A percentile compares a stretch with the other conserved stretches of the same genome.
Conservation (phyloP, 345 rosid genomes). For the Gossypium sturtianum region DNA sequence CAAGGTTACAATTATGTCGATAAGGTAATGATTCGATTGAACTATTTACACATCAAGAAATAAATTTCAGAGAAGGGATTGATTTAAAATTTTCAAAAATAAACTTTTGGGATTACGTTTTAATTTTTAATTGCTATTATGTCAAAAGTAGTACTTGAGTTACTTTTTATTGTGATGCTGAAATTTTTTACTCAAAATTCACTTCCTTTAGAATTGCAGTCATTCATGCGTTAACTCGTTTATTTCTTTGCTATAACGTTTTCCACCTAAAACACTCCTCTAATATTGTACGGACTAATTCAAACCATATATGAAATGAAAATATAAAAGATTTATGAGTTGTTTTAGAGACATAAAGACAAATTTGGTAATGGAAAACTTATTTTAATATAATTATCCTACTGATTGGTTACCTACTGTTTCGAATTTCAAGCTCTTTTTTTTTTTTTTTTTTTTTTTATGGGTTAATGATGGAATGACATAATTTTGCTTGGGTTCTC, state of each 20-base stretch:
- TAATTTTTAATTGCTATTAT: too few relatives aligned
- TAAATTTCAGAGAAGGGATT: too few relatives aligned
- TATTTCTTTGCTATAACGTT: background rate
- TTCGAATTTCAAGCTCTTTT: too few relatives aligned
- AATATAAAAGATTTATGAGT: too few relatives aligned
- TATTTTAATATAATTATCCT: background rate
- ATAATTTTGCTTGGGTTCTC: too few relatives aligned
- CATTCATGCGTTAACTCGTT: background rate
- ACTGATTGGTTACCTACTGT: too few relatives aligned
- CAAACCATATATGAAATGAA: background rate
- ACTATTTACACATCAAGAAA: too few relatives aligned
- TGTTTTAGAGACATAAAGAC: too few relatives aligned
- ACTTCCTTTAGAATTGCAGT: background rate
- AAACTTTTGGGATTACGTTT: background rate
- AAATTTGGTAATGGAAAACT: background rate
- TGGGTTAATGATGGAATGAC: too few relatives aligned
- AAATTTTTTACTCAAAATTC: background rate
- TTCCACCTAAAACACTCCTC: slow-evolving; percentile 9
- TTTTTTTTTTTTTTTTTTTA: too few relatives aligned
- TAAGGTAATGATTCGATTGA: too few relatives aligned
- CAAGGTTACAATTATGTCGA: background rate
- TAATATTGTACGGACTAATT: background rate
- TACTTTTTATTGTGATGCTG: background rate
- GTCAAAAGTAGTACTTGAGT: background rate
- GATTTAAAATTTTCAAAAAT: background rate